phyloP scores from a whole-genome alignment of 768 basidiomycete genomes.

The Dentipellis fragilis region DNA sequence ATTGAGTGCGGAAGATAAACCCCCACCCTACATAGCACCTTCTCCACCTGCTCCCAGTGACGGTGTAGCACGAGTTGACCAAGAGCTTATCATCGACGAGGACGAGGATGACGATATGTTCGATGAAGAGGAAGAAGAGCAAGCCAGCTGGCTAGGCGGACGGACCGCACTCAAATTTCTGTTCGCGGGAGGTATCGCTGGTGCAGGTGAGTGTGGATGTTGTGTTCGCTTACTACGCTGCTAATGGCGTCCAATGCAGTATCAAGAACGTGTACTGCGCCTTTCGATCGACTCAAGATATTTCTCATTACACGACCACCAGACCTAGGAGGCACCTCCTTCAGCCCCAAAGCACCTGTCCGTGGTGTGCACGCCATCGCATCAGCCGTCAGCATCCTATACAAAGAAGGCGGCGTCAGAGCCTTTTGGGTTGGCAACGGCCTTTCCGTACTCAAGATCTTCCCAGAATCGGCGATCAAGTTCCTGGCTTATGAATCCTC shows the following conservation, averaged over 20 bases:
- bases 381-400: conserved; percentile 71
- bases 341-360: conserved; percentile 34
- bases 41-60: not conserved
- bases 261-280: conserved; percentile 92
- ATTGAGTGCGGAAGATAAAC: conserved; percentile 66
- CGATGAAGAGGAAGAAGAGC: conserved; percentile 47
- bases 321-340: conserved; percentile 49
- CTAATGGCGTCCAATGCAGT: conserved; percentile 36
- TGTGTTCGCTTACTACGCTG: not conserved
- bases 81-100: conserved; percentile 15
- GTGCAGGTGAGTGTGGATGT: conserved; percentile 60
- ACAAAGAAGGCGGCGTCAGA: conserved; percentile 78
- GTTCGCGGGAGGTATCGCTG: conserved; percentile 88
- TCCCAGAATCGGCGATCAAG: conserved; percentile 98
- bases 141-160: conserved; percentile 52
- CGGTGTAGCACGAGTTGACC: not conserved
- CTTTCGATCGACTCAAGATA: conserved; percentile 93
- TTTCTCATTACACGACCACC: conserved; percentile 88
- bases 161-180: conserved; percentile 81
- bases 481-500: conserved; percentile 93
- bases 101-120: conserved; percentile 28
- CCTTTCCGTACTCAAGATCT: conserved; percentile 89
- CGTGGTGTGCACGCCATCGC: conserved; percentile 55
- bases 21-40: conserved; percentile 13
- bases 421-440: conserved; percentile 99